Evolutionary conservation across 2,329 filamentous ascomycete species (phyloP), one percentile per base, ranked within the genome.

Genomic region (Elsinoe necatrix): DNA sequence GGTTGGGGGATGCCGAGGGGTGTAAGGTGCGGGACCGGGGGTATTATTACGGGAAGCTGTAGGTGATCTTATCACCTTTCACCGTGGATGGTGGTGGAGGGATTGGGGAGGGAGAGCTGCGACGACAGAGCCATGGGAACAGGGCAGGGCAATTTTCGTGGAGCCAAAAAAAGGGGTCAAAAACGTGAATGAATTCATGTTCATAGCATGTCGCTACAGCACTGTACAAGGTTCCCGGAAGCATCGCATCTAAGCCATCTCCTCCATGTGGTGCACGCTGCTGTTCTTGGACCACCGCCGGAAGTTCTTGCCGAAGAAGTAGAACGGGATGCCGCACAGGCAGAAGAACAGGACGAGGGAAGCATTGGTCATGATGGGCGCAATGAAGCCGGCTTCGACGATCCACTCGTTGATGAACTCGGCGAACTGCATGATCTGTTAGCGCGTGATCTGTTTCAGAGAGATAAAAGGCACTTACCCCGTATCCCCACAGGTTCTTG

Each of bases 401-500:
- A 73, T 71, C 79, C 79, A 83, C 0, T 71, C 68, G 1, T 64
- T 69, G 61, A 70, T 65, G 60, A 69, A 70, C 34, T 68, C 64
- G 16, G 61, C 20, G 43, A 54, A 54, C 27, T 34, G 27, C 37
- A 12, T 1, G n/a, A 16, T 4, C n/a, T 18, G 27, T 51, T 18
- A 51, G 47, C 11, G 25, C 25, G n/a, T 3, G 7, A 8, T 8
- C 9, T 8, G 16, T 12, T 18, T 2, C 8, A 6, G 4, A 29
- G 3, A 20, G n/a, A 11, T 23, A 8, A 25, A 7, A 12, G 77
- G 60, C 71, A 61, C 83, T 79, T 42, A 42, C 39, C 0, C 80
- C 80, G 64, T 82, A 84, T 0, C 81, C 81, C 79, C 80, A 83
- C 0, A 83, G 56, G 57, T 84, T 84, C 71, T 84, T 84, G 63